Evolutionary conservation across 2,329 filamentous ascomycete genomes (phyloP), one percentile per base, ranked within the genome.

Genomic region (Periconia sp.): DNA sequence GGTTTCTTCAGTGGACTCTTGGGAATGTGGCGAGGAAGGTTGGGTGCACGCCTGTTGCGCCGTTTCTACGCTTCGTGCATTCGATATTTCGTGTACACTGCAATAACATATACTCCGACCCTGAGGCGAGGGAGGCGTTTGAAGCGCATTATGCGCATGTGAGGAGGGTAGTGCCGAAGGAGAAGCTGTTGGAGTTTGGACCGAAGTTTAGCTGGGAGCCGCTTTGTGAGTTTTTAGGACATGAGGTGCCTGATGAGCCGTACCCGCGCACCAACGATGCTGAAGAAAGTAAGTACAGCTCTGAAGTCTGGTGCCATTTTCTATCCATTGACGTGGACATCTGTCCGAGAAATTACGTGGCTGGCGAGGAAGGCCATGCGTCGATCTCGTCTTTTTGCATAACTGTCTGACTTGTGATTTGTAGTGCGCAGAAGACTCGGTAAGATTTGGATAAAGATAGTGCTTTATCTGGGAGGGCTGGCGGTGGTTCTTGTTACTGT

Each of bases 151-250:
- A 56, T 40, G 43, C 37, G 3, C 40, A 43, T 11, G 42, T 59
- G 11, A 37, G 47, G 19, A 40, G 40, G 8, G 15, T 54, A 5
- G 53, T 63, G 16, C 59, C 59, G 1, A 35, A 42, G 23, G 44
- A 52, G 28, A 52, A 46, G 13, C 31, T 63, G 32, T 50, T 61
- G 4, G 53, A 61, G 24, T 51, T 54, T 31, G 50, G 41, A 15
- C 40, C 51, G 18, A 47, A 52, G 19, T 42, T 49, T 36, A 46
- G 47, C 25, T 64, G 61, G 59, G 48, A 61, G 36, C 45, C 54
- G 36, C 40, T 63, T 3, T 64, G 59, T 40, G 40, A 48, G 19
- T 61, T 63, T 36, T 38, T 63, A 9, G 58, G 46, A 3, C 43
- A 55, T 18, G 42, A 57, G 10, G 43, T 59, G 8, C 57, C 54